A percentile compares a stretch with the other conserved stretches of the same genome.
These are phyloP conservation scores for Sphaerulina populicola DNA, from an alignment of 2,329 filamentous ascomycete species.

Conservation along the genomic window DNA sequence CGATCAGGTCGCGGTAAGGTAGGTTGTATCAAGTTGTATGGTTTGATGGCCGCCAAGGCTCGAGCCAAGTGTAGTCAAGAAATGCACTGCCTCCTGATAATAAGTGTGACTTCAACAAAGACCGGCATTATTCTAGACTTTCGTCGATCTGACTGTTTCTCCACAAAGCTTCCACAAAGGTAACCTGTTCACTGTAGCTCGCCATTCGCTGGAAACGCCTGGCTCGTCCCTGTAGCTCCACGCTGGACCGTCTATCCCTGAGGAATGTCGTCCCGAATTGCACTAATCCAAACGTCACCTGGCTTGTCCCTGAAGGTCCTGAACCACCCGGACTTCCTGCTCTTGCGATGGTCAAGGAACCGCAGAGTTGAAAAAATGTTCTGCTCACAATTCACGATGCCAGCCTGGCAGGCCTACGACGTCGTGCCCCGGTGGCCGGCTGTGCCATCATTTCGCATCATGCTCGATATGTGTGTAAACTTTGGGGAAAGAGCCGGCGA, in stretches of 20 bases:
- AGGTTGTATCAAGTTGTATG: no score
- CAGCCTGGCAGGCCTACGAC: conserved; percentile 7
- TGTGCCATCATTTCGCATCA: not conserved
- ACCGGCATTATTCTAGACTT: not conserved
- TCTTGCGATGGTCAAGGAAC: not conserved
- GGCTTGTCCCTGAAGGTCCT: not conserved
- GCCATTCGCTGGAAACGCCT: not conserved
- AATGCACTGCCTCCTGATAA: no score
- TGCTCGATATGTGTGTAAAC: not conserved
- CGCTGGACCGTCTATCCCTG: no score
- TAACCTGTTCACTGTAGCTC: not conserved
- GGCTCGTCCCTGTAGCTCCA: not conserved
- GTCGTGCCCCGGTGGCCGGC: conserved; percentile 11
- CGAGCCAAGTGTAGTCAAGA: no score
- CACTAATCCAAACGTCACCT: no score
- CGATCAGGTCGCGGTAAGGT: no score
- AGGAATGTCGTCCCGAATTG: no score
- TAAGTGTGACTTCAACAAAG: not conserved
- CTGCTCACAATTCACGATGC: not conserved
- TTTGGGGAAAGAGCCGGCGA: not conserved
- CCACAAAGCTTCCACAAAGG: not conserved
- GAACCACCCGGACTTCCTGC: not conserved
- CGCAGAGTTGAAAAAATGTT: not conserved
- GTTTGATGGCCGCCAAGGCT: no score
- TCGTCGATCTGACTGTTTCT: not conserved